Evolutionary conservation across 202 grass and related monocot species (phyloP).

Genomic region (Bolboschoenoplectus hybrid): DNA sequence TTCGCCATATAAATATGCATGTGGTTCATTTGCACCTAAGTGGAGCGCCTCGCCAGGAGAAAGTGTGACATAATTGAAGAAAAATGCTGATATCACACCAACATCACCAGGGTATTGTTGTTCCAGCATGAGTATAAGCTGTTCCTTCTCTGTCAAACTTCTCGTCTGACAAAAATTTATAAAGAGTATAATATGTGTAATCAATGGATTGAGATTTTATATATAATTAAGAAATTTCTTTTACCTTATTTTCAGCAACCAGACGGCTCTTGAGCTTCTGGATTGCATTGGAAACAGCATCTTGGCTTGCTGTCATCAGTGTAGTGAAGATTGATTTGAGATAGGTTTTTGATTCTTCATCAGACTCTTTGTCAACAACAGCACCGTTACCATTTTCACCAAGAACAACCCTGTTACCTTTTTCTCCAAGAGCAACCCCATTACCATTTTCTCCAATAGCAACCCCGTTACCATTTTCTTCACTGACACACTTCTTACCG

Average conservation of each 20-base stretch:
- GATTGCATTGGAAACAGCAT: slow-evolving; percentile 61
- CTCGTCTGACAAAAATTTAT: slow-evolving; percentile 50
- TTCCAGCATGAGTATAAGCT: slow-evolving; percentile 75
- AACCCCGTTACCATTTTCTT: slow-evolving; percentile 35
- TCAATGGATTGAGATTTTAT: slow-evolving; percentile 1
- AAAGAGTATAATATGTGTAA: slow-evolving; percentile 20
- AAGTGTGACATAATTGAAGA: slow-evolving; percentile 91
- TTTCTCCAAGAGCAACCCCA: slow-evolving; percentile 38
- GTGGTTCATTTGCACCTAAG: slow-evolving; percentile 84
- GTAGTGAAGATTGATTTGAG: slow-evolving; percentile 81
- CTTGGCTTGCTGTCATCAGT: slow-evolving; percentile 69
- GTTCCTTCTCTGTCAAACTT: slow-evolving; percentile 72
- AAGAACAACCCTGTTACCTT: slow-evolving; percentile 13
- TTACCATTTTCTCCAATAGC: slow-evolving; percentile 7
- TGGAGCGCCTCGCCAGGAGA: slow-evolving; percentile 83
- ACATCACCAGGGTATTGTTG: slow-evolving; percentile 85
- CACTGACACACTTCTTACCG: slow-evolving; percentile 40
- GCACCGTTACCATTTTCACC: neutral
- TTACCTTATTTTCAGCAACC: slow-evolving; percentile 79
- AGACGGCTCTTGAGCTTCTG: slow-evolving; percentile 67
- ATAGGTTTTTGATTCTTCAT: slow-evolving; percentile 46
- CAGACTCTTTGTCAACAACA: slow-evolving; percentile 2
- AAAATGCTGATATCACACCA: slow-evolving; percentile 80
- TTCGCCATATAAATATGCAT: slow-evolving; percentile 90
- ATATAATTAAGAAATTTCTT: neutral